Percentiles rank a stretch among this genome's conserved stretches.
Evolutionary conservation across 2,329 filamentous ascomycete species (phyloP).

Genomic region (Cladophialophora bantiana): DNA sequence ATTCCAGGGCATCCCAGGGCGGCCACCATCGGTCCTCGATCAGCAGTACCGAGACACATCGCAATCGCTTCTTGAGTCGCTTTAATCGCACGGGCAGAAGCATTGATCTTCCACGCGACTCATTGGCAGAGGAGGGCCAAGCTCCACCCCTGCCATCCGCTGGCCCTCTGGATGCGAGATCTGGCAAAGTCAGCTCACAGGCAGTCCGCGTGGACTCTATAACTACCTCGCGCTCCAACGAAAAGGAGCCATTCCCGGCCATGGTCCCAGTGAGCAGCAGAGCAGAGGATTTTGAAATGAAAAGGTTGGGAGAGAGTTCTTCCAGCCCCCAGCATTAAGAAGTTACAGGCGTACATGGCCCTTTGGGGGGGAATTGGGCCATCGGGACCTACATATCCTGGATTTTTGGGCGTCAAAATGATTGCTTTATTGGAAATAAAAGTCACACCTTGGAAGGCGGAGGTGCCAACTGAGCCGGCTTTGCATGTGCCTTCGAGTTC

Average conservation of each 20-base stretch:
- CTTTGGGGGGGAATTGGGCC: background rate
- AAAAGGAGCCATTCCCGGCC: slow-evolving; percentile 24
- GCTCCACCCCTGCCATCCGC: slow-evolving; percentile 25
- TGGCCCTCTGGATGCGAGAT: slow-evolving; percentile 35
- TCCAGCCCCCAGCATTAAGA: slow-evolving; percentile 7
- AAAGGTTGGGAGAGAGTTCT: slow-evolving; percentile 11
- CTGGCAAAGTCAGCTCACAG: slow-evolving; percentile 35
- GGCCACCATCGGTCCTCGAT: slow-evolving; percentile 27
- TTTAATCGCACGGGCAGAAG: slow-evolving; percentile 40
- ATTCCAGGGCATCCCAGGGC: slow-evolving; percentile 6
- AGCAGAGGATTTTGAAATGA: slow-evolving; percentile 29
- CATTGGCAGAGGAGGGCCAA: slow-evolving; percentile 36
- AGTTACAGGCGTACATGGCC: background rate
- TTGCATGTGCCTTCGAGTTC: background rate
- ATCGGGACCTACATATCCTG: background rate
- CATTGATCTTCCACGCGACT: slow-evolving; percentile 34
- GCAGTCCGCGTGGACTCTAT: slow-evolving; percentile 35
- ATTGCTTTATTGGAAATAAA: background rate
- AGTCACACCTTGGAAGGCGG: background rate
- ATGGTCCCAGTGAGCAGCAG: slow-evolving; percentile 18
- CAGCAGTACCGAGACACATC: slow-evolving; percentile 54
- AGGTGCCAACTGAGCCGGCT: background rate
- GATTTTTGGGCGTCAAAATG: slow-evolving; percentile 1
- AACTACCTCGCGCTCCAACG: slow-evolving; percentile 4
- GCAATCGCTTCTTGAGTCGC: slow-evolving; percentile 69